These are phyloP conservation scores for Aspergillus pseudoglaucus DNA, from an alignment of 2,329 filamentous ascomycete species.

Conservation along the genomic window DNA sequence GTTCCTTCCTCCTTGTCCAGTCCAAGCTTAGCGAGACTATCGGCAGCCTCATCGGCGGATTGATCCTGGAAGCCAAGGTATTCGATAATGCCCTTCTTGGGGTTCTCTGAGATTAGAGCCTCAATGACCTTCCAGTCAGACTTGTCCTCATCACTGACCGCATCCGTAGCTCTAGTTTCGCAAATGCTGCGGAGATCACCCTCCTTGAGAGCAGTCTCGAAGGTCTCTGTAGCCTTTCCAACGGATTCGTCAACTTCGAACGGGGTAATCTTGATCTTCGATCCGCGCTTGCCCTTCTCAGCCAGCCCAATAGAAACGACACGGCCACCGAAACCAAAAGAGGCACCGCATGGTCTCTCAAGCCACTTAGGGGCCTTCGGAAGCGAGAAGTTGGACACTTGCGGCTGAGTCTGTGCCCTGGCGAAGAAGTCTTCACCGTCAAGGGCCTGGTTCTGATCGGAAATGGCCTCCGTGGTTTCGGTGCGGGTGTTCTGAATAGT, in stretches of 20 bases:
- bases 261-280: conserved; percentile 75
- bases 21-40: conserved; percentile 37
- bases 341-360: conserved; percentile 73
- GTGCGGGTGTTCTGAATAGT: conserved; percentile 91
- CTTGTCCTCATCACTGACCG: conserved; percentile 83
- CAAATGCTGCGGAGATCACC: conserved; percentile 76
- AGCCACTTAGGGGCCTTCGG: conserved; percentile 84
- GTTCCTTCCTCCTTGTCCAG: conserved; percentile 35
- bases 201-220: conserved; percentile 72
- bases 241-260: conserved; percentile 84
- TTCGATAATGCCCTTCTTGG: conserved; percentile 77
- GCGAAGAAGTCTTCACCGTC: conserved; percentile 97
- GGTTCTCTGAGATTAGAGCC: conserved; percentile 75
- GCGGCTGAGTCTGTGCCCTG: conserved; percentile 84
- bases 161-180: conserved; percentile 65
- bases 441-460: conserved; percentile 60
- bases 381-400: conserved; percentile 82
- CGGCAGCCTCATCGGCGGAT: conserved; percentile 48
- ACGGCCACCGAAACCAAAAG: conserved; percentile 94
- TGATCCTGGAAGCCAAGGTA: conserved; percentile 76
- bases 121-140: conserved; percentile 94
- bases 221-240: conserved; percentile 75
- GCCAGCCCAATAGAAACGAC: conserved; percentile 65
- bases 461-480: conserved; percentile 55
- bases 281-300: conserved; percentile 59